Conservation (phyloP, 768 basidiomycete genomes). For the Rhizopogon roseolus region DNA sequence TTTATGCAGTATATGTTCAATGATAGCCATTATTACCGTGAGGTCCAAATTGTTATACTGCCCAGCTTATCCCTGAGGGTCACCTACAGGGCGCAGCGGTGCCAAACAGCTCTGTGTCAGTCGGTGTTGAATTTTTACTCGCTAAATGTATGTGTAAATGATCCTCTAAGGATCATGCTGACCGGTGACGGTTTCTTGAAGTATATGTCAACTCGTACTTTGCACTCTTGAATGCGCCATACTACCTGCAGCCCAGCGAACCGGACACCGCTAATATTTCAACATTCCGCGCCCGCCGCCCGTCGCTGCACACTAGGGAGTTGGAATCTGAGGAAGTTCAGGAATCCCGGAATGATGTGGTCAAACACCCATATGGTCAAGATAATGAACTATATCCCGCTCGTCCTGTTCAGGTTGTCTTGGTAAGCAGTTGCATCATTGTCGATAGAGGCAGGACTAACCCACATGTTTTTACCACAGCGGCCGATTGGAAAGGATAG, state of each 20-base stretch:
- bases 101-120: background rate
- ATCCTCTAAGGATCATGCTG: background rate
- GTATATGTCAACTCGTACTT: slow-evolving; percentile 1
- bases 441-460: background rate
- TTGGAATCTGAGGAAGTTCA: background rate
- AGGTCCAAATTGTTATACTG: background rate
- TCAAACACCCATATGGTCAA: background rate
- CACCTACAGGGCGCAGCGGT: background rate
- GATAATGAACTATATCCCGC: background rate
- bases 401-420: background rate
- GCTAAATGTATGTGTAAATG: background rate
- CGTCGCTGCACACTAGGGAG: too few species aligned
- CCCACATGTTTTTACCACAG: too few species aligned
- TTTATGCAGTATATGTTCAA: background rate
- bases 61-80: background rate
- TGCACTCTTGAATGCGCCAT: background rate
- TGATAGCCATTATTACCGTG: background rate
- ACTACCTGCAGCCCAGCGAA: background rate
- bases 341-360: background rate
- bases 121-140: background rate
- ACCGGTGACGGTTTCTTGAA: background rate
- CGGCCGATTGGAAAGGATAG: too few species aligned
- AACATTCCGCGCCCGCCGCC: background rate
- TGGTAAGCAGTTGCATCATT: background rate
- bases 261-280: background rate